Evolutionary conservation across 495 filamentous ascomycete genomes (phyloP), one percentile per base, ranked within the genome.

Genomic region (Penicillium paradoxum): DNA sequence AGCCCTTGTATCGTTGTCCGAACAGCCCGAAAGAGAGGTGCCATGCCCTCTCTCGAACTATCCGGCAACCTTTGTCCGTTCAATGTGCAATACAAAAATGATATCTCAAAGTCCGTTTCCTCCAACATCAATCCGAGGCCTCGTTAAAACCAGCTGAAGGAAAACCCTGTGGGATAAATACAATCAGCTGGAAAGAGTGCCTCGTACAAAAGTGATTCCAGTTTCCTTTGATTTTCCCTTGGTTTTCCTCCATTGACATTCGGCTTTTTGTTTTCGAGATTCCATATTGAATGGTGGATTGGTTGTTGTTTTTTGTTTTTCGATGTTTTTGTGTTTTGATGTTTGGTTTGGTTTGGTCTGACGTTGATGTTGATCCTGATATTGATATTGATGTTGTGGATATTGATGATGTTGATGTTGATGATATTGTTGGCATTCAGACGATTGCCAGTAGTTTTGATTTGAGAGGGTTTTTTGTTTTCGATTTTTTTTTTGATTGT

Each of bases 61-160:
- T 17, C 38, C 22, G 27, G 27, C 19, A 51, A 44, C 21, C 6
- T 29, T 15, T 2, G 6, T 33, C 17, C 10, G 42, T 42, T 2
- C 8, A 37, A 24, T 14, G 32, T 41, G 7, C 37, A 22, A 41
- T 21, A 34, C 27, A 47, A 42, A 25, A 42, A 25, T 4, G n/a
- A 42, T 6, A 25, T 13, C 33, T 5, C 15, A 37, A 25, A 4
- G n/a, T 17, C 3, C 34, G 25, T 27, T 10, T 50, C 47, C 44
- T 34, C 21, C 19, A 4, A 48, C 21, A 18, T 25, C 11, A 18
- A 39, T 29, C 24, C 3, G 50, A 37, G 50, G 41, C 50, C 50
- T 53, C 50, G 22, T 53, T 45, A 53, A 53, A 53, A 45, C 50
- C 50, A 53, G 15, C 50, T n/a, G 30, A 41, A 43, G 15, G 33